These are phyloP conservation scores for Cercophora sp. DNA, from an alignment of 495 filamentous ascomycete genomes.

Conservation along the genomic window DNA sequence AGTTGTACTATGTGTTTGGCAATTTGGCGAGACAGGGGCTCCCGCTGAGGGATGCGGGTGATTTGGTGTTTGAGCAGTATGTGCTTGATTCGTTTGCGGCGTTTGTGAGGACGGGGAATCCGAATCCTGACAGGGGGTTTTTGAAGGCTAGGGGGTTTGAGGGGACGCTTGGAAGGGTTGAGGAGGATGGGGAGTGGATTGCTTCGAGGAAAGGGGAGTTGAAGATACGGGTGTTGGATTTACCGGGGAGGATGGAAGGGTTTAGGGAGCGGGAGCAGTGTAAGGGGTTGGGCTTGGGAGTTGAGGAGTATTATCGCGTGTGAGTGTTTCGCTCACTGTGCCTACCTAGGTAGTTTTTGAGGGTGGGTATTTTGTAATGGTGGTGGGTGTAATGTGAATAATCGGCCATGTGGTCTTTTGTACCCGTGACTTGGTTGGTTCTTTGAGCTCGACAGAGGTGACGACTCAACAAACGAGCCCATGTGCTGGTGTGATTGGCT, in stretches of 20 bases:
- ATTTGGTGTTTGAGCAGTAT: constrained; percentile 34
- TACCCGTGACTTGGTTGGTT: background rate
- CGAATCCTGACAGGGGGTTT: constrained; percentile 32
- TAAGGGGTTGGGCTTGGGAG: constrained; percentile 1
- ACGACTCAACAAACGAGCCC: no score
- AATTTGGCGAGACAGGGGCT: constrained; percentile 36
- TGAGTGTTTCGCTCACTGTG: no score
- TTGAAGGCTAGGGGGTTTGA: constrained; percentile 30
- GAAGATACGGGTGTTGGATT: constrained; percentile 34
- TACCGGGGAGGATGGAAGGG: constrained; percentile 28
- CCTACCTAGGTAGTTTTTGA: no score
- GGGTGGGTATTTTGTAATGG: no score
- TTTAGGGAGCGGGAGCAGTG: constrained; percentile 7
- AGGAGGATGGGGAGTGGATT: constrained; percentile 26
- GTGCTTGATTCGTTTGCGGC: constrained; percentile 33
- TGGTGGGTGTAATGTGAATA: no score
- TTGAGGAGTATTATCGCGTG: background rate
- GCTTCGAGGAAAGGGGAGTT: constrained; percentile 19
- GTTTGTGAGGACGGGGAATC: constrained; percentile 35
- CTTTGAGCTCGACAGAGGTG: no score
- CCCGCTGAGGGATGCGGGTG: constrained; percentile 33
- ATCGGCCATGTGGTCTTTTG: no score
- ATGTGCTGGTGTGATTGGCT: constrained; percentile 17
- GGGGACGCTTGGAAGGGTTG: constrained; percentile 16
- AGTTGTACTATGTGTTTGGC: constrained; percentile 36